phyloP scores from a whole-genome alignment of 306 rosid species.

The Alnus glutinosa region DNA sequence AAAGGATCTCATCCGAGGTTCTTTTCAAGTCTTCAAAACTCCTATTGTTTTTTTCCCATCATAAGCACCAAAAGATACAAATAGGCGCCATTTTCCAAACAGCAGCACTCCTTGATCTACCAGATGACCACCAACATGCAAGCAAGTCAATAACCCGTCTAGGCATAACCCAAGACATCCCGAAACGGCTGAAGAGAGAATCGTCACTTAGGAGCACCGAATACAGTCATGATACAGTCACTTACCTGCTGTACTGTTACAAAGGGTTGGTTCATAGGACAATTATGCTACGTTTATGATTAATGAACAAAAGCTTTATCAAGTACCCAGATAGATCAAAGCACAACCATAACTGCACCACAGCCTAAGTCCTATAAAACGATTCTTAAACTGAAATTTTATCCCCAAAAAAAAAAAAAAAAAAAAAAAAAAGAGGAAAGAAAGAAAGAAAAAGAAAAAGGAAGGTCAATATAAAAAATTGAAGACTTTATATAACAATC shows the following conservation, averaged over 20 bases:
- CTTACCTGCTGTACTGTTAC: background rate
- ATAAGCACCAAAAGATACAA: too few relatives aligned
- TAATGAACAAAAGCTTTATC: background rate
- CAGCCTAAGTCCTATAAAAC: background rate
- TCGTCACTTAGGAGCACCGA: background rate
- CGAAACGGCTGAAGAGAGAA: background rate
- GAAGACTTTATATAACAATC: background rate
- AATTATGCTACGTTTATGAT: background rate
- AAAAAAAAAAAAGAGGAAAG: too few relatives aligned
- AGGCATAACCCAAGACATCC: too few relatives aligned
- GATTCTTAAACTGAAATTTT: background rate
- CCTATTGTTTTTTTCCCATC: too few relatives aligned
- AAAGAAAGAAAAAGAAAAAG: too few relatives aligned
- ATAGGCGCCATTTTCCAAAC: too few relatives aligned
- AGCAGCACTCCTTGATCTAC: too few relatives aligned
- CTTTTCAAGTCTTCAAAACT: too few relatives aligned
- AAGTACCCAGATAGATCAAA: background rate
- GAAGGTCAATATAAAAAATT: too few relatives aligned
- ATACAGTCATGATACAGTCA: background rate
- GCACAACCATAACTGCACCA: background rate
- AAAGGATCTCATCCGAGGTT: too few relatives aligned
- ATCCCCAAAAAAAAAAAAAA: background rate
- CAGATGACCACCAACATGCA: too few relatives aligned
- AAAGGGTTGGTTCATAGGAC: background rate
- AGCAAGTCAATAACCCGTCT: too few relatives aligned